These are phyloP conservation scores for Penicillium fuscoglaucum DNA, from an alignment of 2,329 filamentous ascomycete species.

Conservation along the genomic window DNA sequence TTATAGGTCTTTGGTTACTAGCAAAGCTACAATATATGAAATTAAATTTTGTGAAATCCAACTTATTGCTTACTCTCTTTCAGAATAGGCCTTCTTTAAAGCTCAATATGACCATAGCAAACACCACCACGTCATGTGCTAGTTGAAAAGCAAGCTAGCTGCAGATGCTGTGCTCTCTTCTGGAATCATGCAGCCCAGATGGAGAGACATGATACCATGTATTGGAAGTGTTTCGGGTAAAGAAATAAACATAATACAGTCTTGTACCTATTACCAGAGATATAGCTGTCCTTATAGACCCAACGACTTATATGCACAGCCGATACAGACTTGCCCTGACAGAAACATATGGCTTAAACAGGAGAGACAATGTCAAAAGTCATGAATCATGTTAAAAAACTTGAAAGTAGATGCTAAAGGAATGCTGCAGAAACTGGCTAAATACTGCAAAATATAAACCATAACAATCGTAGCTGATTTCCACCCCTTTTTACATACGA, in stretches of 20 bases:
- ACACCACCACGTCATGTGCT: no score
- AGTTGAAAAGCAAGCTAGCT: background rate
- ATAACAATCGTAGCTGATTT: background rate
- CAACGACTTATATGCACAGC: no score
- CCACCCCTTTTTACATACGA: constrained; percentile 1
- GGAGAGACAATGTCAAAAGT: background rate
- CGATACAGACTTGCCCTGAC: no score
- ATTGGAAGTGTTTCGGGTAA: background rate
- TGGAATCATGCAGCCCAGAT: constrained; percentile 1
- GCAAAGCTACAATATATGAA: no score
- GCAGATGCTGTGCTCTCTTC: constrained; percentile 5
- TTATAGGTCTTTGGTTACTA: no score
- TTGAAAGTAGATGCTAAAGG: background rate
- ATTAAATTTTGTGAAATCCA: no score
- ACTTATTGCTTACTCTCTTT: no score
- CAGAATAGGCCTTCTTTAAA: no score
- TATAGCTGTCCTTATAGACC: background rate
- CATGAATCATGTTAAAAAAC: no score
- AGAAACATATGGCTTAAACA: background rate
- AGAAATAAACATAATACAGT: background rate
- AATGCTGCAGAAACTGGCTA: background rate
- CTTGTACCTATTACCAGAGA: background rate
- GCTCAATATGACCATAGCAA: no score
- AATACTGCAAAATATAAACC: background rate
- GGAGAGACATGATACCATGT: background rate